phyloP scores from a whole-genome alignment of 148 eudicot genomes.

The Salicornia ramosissima region DNA sequence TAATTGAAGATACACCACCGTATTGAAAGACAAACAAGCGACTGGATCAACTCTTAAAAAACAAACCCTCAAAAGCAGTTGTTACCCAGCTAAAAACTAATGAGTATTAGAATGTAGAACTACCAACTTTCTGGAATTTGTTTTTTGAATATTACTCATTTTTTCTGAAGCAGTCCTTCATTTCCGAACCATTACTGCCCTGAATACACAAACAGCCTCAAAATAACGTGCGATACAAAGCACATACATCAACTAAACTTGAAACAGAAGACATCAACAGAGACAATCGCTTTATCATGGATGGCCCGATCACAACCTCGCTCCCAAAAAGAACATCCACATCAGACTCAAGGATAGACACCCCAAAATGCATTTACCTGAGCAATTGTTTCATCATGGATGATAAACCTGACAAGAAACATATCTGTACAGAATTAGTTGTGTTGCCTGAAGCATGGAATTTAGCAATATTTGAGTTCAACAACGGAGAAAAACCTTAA shows the following conservation, averaged over 20 bases:
- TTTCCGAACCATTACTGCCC: not conserved
- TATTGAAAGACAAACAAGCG: too few relatives aligned
- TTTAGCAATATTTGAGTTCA: not conserved
- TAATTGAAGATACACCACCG: too few relatives aligned
- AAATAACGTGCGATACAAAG: constrained; percentile 3
- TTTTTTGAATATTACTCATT: not conserved
- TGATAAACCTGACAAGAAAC: constrained; percentile 1
- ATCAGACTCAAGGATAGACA: not conserved
- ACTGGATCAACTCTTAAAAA: too few relatives aligned
- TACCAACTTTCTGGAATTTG: not conserved
- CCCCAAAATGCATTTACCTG: constrained; percentile 18
- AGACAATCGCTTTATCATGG: constrained; percentile 5
- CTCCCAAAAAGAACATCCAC: constrained; percentile 1
- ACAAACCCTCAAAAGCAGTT: too few relatives aligned
- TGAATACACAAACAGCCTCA: not conserved
- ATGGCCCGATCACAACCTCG: constrained; percentile 5
- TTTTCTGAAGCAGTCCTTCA: not conserved
- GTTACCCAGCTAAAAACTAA: constrained; percentile 1
- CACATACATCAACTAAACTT: not conserved
- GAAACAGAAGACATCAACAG: constrained; percentile 9
- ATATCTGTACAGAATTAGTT: constrained; percentile 1
- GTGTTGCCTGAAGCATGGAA: not conserved
- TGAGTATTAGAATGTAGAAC: not conserved
- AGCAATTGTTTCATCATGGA: constrained; percentile 10
- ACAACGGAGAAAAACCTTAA: not conserved